Base-by-base conservation (phyloP, 352 stramenopile genomes). In the Globisporangium cylindrosporum region DNA sequence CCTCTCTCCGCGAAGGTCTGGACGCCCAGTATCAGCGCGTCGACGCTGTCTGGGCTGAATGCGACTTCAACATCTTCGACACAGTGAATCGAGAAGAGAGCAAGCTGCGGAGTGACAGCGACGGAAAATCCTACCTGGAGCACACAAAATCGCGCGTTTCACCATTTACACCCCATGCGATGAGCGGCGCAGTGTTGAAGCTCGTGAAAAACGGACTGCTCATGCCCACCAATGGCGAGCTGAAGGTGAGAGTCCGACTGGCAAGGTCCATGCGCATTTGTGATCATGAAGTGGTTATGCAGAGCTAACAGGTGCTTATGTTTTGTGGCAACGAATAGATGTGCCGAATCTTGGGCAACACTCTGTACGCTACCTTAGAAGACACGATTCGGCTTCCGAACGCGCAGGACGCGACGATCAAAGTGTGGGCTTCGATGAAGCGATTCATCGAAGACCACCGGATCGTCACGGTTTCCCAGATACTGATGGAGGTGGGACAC, bases 1-100 rank as follows among this genome's bases (percentile, higher is more conserved):
- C 74, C 5, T 70, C 70, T 10, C 72, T 81, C n/a, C 56, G 53
- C 12, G 59, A 64, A 15, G 68, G 74, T 58, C 55, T 78, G n/a
- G 58, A 70, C 8, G 59, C 49, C 36, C 68, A 74, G 66, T 71
- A 76, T 22, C 59, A 65, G 59, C 64, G 70, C 6, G 65, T 62
- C 3, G 29, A 67, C 32, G 29, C 18, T n/a, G 55, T 78, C 12
- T 76, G 70, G 55, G 65, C 36, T 14, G 66, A 70, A 10, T 53
- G 57, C 1, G 29, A 53, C 24, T 76, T 80, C 20, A 46, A 69
- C 43, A 66, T 53, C 25, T n/a, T 8, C 18, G 59, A 68, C 2
- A 1, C 18, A 22, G 32, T 27, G 29, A 6, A 18, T 2, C 22
- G 32, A 51, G 18, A 24, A 24, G 6, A 15, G n/a, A 32, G 6